Conservation (phyloP, 768 basidiomycete genomes). For the Ramaria sp. region DNA sequence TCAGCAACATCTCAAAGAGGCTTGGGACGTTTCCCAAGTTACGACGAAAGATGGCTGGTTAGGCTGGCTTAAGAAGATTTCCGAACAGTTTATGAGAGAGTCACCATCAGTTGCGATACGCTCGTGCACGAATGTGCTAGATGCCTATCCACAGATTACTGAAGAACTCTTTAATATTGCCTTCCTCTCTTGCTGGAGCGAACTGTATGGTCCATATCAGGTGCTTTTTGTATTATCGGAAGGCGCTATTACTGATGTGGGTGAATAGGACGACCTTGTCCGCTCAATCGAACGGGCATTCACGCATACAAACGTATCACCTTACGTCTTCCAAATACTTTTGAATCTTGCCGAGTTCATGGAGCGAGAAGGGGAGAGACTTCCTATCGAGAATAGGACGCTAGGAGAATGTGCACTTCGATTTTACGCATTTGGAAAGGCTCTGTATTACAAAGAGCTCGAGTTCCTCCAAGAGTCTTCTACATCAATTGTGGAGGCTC, state of each 20-base stretch:
- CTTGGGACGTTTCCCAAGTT: slow-evolving; percentile 82
- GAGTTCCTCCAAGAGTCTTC: slow-evolving; percentile 93
- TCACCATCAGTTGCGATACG: slow-evolving; percentile 95
- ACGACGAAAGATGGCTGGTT: slow-evolving; percentile 80
- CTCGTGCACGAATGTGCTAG: slow-evolving; percentile 89
- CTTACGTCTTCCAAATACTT: slow-evolving; percentile 83
- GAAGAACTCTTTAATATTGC: slow-evolving; percentile 96
- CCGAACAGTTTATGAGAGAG: slow-evolving; percentile 95
- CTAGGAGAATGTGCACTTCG: slow-evolving; percentile 90
- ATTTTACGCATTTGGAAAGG: slow-evolving; percentile 93
- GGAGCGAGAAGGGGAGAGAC: slow-evolving; percentile 95
- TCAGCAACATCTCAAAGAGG: slow-evolving; percentile 92
- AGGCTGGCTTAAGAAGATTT: slow-evolving; percentile 89
- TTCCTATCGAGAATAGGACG: slow-evolving; percentile 88
- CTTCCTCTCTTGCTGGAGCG: slow-evolving; percentile 95
- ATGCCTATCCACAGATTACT: slow-evolving; percentile 82
- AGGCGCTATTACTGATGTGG: background rate
- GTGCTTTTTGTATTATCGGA: slow-evolving; percentile 28
- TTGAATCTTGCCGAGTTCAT: slow-evolving; percentile 96
- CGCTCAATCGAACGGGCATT: slow-evolving; percentile 82
- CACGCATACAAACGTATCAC: slow-evolving; percentile 60
- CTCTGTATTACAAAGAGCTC: slow-evolving; percentile 95
- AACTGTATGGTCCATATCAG: slow-evolving; percentile 94
- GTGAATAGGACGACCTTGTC: slow-evolving; percentile 95
- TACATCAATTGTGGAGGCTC: slow-evolving; percentile 80